These are phyloP conservation scores for Sphaerostilbella broomeana DNA, from an alignment of 2,329 filamentous ascomycete genomes.

Conservation along the genomic window DNA sequence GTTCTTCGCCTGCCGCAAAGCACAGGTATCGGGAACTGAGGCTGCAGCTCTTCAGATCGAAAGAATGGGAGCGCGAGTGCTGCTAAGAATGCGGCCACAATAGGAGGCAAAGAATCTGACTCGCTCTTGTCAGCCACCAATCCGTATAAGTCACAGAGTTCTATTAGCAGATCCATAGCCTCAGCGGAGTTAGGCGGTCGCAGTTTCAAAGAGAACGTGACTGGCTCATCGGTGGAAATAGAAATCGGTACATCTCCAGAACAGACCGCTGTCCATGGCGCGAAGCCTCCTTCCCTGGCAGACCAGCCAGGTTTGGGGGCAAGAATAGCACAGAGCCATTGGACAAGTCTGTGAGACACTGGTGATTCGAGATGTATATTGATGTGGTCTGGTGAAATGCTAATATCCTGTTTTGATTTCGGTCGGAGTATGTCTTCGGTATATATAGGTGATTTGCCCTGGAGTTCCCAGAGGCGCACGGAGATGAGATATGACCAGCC, in stretches of 20 bases:
- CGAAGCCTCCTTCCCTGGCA: background rate
- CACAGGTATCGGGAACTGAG: background rate
- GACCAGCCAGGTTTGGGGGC: background rate
- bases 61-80: slow-evolving; percentile 7
- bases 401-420: background rate
- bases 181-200: background rate
- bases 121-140: background rate
- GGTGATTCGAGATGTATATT: background rate
- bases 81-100: slow-evolving; percentile 4
- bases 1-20: background rate
- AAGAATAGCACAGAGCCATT: background rate
- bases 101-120: background rate
- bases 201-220: background rate
- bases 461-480: slow-evolving; percentile 5
- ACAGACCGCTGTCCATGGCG: background rate
- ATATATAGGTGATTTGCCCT: background rate
- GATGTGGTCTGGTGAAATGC: background rate
- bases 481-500: slow-evolving; percentile 10
- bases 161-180: slow-evolving; percentile 1
- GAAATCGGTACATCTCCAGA: background rate
- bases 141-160: slow-evolving; percentile 3
- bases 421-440: background rate
- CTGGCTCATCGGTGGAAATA: background rate
- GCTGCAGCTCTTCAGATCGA: background rate
- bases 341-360: background rate